Conservation (phyloP, 441 rosid genomes). For the Syzygium malaccense region DNA sequence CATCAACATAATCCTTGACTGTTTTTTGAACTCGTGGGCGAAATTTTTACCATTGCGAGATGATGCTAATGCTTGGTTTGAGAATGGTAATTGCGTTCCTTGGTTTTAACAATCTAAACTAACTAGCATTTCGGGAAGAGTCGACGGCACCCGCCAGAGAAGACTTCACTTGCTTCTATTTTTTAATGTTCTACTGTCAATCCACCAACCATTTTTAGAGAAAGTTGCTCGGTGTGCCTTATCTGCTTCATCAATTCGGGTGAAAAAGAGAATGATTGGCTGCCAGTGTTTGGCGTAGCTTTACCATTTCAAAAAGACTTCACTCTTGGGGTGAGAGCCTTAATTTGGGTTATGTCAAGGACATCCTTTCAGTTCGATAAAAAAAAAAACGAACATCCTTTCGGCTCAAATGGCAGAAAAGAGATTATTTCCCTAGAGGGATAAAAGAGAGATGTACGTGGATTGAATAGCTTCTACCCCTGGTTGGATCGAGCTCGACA, state of each 20-base stretch:
- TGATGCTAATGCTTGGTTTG: not conserved
- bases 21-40: not conserved
- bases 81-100: not conserved
- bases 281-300: not conserved
- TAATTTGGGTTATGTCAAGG: not conserved
- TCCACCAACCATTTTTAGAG: not conserved
- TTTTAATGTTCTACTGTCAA: not conserved
- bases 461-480: not conserved
- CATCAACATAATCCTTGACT: not conserved
- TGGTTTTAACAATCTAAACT: not conserved
- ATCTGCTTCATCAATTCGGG: not conserved
- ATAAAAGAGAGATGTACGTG: not conserved
- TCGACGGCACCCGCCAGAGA: not conserved
- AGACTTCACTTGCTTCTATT: not conserved
- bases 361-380: not conserved
- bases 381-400: not conserved
- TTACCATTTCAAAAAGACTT: not conserved
- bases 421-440: not conserved
- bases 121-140: not conserved
- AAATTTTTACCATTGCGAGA: not conserved
- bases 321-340: not conserved
- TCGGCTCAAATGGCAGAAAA: not conserved
- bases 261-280: not conserved
- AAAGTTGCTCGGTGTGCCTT: not conserved
- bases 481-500: not conserved